These are phyloP conservation scores for Pseudozyma pruni DNA, from an alignment of 1,284 basidiomycete species.

Conservation along the genomic window DNA sequence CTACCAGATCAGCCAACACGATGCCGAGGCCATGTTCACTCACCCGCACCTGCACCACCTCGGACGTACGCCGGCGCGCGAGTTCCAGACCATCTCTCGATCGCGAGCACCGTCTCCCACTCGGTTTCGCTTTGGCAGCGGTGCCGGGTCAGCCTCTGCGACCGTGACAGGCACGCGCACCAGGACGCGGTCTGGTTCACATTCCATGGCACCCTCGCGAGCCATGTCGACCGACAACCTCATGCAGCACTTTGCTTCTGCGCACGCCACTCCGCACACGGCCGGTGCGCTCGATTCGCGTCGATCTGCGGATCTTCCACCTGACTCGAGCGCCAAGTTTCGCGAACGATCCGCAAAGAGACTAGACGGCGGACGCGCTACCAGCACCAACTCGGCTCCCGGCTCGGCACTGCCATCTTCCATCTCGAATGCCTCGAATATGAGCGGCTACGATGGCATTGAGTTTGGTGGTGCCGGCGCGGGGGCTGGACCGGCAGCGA, in stretches of 20 bases:
- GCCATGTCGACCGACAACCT: slow-evolving; percentile 56
- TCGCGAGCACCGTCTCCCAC: slow-evolving; percentile 57
- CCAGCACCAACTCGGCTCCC: slow-evolving; percentile 53
- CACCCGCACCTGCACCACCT: slow-evolving; percentile 26
- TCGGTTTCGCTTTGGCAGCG: slow-evolving; percentile 44
- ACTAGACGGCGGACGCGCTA: slow-evolving; percentile 36
- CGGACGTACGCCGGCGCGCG: slow-evolving; percentile 13
- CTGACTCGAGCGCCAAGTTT: slow-evolving; percentile 56
- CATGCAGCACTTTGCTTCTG: slow-evolving; percentile 31
- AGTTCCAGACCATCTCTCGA: slow-evolving; percentile 57
- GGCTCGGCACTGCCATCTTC: slow-evolving; percentile 13
- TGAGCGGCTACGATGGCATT: slow-evolving; percentile 7
- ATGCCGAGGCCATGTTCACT: slow-evolving; percentile 42
- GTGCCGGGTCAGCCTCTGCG: slow-evolving; percentile 6
- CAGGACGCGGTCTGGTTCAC: slow-evolving; percentile 45
- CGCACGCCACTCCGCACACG: slow-evolving; percentile 4
- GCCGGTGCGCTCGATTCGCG: slow-evolving; percentile 16
- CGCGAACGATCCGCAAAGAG: slow-evolving; percentile 41
- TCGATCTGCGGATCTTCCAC: slow-evolving; percentile 46
- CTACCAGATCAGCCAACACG: slow-evolving; percentile 36
- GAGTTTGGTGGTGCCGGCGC: background rate
- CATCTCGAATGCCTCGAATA: background rate
- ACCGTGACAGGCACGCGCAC: slow-evolving; percentile 55
- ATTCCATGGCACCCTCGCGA: slow-evolving; percentile 35
- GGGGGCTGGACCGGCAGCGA: slow-evolving; percentile 9